A percentile compares a stretch with the other conserved stretches of the same genome.
Conservation (phyloP, 495 filamentous ascomycete genomes). For the Penicillium steckii region DNA sequence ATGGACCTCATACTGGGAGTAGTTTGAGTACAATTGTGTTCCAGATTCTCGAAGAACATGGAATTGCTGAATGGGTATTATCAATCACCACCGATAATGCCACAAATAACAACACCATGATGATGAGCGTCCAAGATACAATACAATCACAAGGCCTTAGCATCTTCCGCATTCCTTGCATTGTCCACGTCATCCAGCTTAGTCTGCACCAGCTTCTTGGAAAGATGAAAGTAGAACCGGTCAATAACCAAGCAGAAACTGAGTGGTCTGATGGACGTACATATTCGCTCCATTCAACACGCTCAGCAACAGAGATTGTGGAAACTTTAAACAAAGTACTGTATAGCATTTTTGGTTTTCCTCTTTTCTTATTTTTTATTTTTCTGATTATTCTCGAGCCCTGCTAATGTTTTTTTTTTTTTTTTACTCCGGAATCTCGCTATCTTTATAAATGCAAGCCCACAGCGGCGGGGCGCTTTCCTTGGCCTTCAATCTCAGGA, state of each 20-base stretch:
- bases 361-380: conserved; percentile 1
- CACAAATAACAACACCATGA: conserved; percentile 18
- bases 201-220: conserved; percentile 13
- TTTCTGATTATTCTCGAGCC: no score
- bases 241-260: conserved; percentile 3
- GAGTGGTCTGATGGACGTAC: conserved; percentile 11
- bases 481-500: conserved; percentile 8
- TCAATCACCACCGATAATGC: conserved; percentile 20
- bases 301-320: background rate
- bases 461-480: conserved; percentile 13
- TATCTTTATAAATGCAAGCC: conserved; percentile 15
- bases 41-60: conserved; percentile 6
- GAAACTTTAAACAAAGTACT: conserved; percentile 12
- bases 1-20: conserved; percentile 7
- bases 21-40: conserved; percentile 11
- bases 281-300: background rate
- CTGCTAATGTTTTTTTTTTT: no score
- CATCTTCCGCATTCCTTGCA: conserved; percentile 10
- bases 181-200: conserved; percentile 16
- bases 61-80: conserved; percentile 8
- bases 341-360: no score
- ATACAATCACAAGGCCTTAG: background rate
- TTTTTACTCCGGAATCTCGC: conserved; percentile 8
- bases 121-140: conserved; percentile 4
- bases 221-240: conserved; percentile 6